Evolutionary conservation across 2,329 filamentous ascomycete genomes (phyloP), one percentile per base, ranked within the genome.

Genomic region (Aspergillus latus): DNA sequence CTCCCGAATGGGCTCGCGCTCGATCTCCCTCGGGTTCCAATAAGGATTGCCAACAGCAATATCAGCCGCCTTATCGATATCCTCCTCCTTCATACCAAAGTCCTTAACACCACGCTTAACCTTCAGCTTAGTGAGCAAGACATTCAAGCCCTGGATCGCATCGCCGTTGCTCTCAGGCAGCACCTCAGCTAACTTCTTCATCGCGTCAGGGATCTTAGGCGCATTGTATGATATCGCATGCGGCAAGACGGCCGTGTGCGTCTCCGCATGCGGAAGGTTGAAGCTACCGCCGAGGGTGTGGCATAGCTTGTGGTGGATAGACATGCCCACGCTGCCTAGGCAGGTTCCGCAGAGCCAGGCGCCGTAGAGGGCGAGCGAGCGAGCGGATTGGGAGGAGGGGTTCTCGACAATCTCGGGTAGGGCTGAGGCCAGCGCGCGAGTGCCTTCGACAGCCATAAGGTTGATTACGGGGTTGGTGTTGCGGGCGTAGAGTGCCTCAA

Each of bases 221-320:
- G 82, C 81, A 60, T 87, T 87, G 66, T 87, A 88, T 2, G 84
- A 81, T 2, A 88, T 71, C 0, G 83, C 82, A 63, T 88, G 85
- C 0, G 85, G 84, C 6, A 88, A 73, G 1, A 88, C 78, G 32
- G 84, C 80, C 0, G 84, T 84, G 63, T 88, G 86, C 0, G 84
- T 87, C 67, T 87, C 84, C 1, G 85, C 83, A 58, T 88, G 85
- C 0, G 85, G 84, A 5, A 88, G 76, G 59, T 82, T 80, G 68
- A 88, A 86, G 62, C 77, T 82, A 6, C 85, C 86, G 26, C 85
- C 85, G 1, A 88, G 74, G 0, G 82, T 83, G 65, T 88, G 85
- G 71, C 84, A 87, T 1, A 88, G 78, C 67, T 88, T 88, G 70
- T 88, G 85, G 65, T 88, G 86, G 11, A 88, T 77, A 2, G 83